Evolutionary conservation across 306 rosid species (phyloP).

Genomic region (Ceratonia siliqua): DNA sequence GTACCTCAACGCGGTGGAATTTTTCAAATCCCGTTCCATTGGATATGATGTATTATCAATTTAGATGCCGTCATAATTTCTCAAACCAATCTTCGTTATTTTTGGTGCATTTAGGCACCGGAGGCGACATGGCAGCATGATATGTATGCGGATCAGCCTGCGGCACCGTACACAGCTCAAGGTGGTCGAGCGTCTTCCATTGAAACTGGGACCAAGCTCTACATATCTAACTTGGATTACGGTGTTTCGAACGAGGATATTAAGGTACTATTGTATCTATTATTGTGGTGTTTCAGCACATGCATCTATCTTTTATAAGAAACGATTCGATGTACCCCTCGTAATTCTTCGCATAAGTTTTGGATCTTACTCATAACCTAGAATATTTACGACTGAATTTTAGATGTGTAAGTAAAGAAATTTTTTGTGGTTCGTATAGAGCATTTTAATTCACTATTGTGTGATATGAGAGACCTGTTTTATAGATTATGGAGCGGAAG

Average conservation of each 20-base stretch:
- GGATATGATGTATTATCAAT: not conserved
- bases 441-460: not conserved
- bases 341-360: not conserved
- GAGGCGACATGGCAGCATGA: constrained; percentile 94
- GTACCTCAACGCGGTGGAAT: constrained; percentile 32
- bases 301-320: not conserved
- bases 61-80: not conserved
- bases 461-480: not conserved
- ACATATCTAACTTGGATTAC: constrained; percentile 84
- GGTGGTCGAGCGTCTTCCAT: constrained; percentile 74
- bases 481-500: not conserved
- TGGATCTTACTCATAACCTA: not conserved
- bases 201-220: constrained; percentile 93
- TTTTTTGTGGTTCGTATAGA: not conserved
- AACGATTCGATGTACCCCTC: not conserved
- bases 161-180: constrained; percentile 42
- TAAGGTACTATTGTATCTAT: constrained; percentile 54
- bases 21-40: not conserved
- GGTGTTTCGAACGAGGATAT: constrained; percentile 94
- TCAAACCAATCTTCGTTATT: not conserved
- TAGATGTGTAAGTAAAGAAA: not conserved
- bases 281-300: not conserved
- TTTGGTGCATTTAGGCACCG: constrained; percentile 66
- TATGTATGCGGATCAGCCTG: constrained; percentile 61
- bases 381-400: not conserved